Conservation (phyloP, 2,329 filamentous ascomycete species). For the Metarhizium album region DNA sequence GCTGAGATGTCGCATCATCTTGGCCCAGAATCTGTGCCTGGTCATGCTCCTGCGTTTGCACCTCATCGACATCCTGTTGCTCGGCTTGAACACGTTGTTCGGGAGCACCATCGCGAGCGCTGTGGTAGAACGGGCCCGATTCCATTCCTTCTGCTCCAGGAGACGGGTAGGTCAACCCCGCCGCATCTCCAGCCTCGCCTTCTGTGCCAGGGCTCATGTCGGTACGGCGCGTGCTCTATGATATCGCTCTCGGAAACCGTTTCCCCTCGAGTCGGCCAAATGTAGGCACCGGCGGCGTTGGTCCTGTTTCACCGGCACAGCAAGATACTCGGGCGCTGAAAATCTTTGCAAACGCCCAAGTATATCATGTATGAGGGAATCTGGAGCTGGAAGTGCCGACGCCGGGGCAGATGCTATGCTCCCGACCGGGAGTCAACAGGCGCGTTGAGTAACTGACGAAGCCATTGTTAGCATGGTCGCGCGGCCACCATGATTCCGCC, state of each 20-base stretch:
- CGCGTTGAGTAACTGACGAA: conserved; percentile 8
- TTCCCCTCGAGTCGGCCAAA: background rate
- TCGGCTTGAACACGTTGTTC: conserved; percentile 19
- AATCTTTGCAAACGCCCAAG: background rate
- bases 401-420: background rate
- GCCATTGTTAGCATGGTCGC: conserved; percentile 13
- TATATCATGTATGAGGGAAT: no score
- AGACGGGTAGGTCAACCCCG: conserved; percentile 34
- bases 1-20: conserved; percentile 28
- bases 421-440: conserved; percentile 5
- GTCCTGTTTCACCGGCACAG: background rate
- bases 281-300: background rate
- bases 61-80: conserved; percentile 18
- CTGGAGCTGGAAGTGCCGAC: background rate
- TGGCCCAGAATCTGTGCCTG: conserved; percentile 19
- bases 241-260: background rate
- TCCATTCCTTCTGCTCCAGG: conserved; percentile 34
- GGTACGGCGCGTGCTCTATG: background rate
- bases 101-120: conserved; percentile 20
- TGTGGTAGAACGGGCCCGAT: conserved; percentile 32
- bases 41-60: conserved; percentile 20
- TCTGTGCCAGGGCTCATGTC: conserved; percentile 25
- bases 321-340: background rate
- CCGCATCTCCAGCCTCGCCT: conserved; percentile 23
- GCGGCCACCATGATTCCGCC: conserved; percentile 4